Evolutionary conservation across 164 flowering plant genomes (phyloP).

Genomic region (Vitis labrusca): DNA sequence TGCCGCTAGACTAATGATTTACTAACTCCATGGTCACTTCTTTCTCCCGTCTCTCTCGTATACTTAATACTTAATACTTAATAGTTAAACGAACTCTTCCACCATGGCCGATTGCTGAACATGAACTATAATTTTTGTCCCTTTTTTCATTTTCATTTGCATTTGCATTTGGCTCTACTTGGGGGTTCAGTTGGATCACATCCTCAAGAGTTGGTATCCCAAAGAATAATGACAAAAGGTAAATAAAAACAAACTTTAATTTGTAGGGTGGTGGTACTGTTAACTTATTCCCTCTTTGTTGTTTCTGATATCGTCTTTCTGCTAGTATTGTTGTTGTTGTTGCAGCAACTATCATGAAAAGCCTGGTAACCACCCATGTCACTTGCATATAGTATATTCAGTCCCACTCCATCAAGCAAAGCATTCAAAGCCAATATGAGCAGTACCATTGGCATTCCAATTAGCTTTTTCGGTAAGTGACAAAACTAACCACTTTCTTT

Average conservation of each 20-base stretch:
- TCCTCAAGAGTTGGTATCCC: not conserved
- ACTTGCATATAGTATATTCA: constrained; percentile 22
- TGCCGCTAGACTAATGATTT: not conserved
- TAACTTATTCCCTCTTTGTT: not conserved
- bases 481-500: constrained; percentile 44
- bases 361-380: constrained; percentile 25
- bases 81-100: not conserved
- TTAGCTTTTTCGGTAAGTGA: constrained; percentile 29
- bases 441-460: constrained; percentile 21
- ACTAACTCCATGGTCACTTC: not conserved
- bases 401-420: constrained; percentile 26
- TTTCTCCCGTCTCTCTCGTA: not conserved
- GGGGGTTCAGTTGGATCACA: not conserved
- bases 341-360: constrained; percentile 29
- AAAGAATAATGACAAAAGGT: not conserved
- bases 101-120: not conserved
- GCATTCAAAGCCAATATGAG: constrained; percentile 25
- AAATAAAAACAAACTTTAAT: not conserved
- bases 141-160: too few relatives aligned
- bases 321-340: constrained; percentile 5
- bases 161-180: not conserved
- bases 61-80: not conserved
- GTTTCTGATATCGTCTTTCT: constrained; percentile 11
- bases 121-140: not conserved
- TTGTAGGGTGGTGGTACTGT: too few relatives aligned